Percentiles rank a stretch among this genome's conserved stretches.
These are phyloP conservation scores for Nelumbo lutea DNA, from an alignment of 164 flowering plant species.

Conservation along the genomic window DNA sequence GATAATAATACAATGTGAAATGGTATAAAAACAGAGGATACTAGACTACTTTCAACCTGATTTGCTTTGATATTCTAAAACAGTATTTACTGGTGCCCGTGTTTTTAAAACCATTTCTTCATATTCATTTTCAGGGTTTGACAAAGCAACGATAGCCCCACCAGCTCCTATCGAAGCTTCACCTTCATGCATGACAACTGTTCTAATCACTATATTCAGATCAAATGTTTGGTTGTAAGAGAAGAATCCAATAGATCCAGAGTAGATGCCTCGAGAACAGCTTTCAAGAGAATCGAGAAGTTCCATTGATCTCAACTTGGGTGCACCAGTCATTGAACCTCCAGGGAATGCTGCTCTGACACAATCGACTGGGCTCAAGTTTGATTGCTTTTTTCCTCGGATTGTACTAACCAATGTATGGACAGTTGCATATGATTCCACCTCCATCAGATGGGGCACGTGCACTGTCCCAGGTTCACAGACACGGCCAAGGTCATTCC, in stretches of 20 bases:
- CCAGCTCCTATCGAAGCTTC: slow-evolving; percentile 96
- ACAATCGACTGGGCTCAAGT: slow-evolving; percentile 61
- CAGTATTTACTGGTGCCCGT: slow-evolving; percentile 61
- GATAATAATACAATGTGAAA: slow-evolving; percentile 2
- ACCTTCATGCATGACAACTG: slow-evolving; percentile 70
- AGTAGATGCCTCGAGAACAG: slow-evolving; percentile 82
- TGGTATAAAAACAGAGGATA: background rate
- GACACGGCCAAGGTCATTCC: slow-evolving; percentile 95
- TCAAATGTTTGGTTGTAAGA: slow-evolving; percentile 84
- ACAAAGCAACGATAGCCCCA: slow-evolving; percentile 86
- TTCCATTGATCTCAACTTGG: slow-evolving; percentile 91
- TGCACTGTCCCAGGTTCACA: slow-evolving; percentile 92
- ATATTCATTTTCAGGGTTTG: slow-evolving; percentile 75
- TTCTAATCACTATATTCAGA: slow-evolving; percentile 90
- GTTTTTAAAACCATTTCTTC: slow-evolving; percentile 90
- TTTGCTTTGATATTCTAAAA: slow-evolving; percentile 36
- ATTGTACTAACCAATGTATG: slow-evolving; percentile 97
- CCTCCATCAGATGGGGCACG: slow-evolving; percentile 87
- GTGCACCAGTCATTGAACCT: slow-evolving; percentile 99
- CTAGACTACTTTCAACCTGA: slow-evolving; percentile 1
- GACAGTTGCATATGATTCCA: slow-evolving; percentile 92
- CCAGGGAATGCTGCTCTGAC: slow-evolving; percentile 95
- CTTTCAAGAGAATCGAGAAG: slow-evolving; percentile 84
- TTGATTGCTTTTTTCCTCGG: slow-evolving; percentile 53
- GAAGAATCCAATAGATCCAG: slow-evolving; percentile 89